These are phyloP conservation scores for Neoscytalidium dimidiatum DNA, from an alignment of 2,329 filamentous ascomycete species.

Conservation along the genomic window DNA sequence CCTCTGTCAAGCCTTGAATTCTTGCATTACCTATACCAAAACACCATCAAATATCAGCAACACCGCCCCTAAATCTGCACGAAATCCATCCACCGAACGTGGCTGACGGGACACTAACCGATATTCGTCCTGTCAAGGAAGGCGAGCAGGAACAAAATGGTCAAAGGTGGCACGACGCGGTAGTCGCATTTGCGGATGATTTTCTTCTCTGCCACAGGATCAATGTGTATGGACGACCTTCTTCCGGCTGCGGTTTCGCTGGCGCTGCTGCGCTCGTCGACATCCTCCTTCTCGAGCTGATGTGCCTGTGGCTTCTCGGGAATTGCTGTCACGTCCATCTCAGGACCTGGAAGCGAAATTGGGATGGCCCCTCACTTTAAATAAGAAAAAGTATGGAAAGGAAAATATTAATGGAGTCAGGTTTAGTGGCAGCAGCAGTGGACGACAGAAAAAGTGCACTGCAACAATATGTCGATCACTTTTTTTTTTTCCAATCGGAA, in stretches of 20 bases:
- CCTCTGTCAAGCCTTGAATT: constrained; percentile 32
- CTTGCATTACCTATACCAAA: constrained; percentile 42
- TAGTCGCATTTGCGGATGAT: constrained; percentile 52
- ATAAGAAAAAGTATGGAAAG: neutral
- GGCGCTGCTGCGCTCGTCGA: constrained; percentile 1
- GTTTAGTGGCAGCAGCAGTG: too few species aligned
- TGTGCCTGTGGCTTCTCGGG: constrained; percentile 4
- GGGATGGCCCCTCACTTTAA: too few species aligned
- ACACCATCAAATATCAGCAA: constrained; percentile 18
- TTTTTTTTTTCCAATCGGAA: neutral
- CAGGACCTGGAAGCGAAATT: neutral
- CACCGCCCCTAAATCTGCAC: too few species aligned
- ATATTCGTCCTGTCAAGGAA: constrained; percentile 30
- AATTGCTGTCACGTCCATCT: neutral
- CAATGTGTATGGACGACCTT: constrained; percentile 26
- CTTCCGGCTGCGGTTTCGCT: neutral
- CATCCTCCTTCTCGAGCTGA: neutral
- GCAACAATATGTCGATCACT: neutral
- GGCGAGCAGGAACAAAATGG: constrained; percentile 30
- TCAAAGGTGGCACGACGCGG: constrained; percentile 50
- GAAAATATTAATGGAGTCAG: neutral
- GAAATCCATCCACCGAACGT: too few species aligned
- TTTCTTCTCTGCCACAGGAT: constrained; percentile 45
- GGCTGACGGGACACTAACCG: constrained; percentile 31
- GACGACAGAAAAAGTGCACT: neutral